Base-by-base conservation (phyloP, 2,329 filamentous ascomycete species). In the Paraphaeosphaeria minitans region DNA sequence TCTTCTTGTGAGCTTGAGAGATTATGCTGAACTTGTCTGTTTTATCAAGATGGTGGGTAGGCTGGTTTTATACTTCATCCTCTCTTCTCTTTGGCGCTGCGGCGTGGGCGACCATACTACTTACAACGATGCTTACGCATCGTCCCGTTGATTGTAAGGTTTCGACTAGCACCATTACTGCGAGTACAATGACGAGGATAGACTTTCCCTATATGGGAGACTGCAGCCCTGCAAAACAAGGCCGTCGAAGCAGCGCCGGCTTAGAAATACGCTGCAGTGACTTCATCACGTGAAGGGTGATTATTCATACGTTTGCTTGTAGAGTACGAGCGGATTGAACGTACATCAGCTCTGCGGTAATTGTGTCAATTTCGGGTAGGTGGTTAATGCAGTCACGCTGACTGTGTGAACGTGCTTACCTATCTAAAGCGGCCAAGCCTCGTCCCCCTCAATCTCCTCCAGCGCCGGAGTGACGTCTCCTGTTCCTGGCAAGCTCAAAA, bases 401-500 rank as follows among this genome's bases (percentile, higher is more conserved):
- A 46, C 21, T 31, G 29, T 8, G 29, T 12, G 37, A 21, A 45
- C 29, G 47, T 62, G 22, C 49, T 51, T 22, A 61, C 50, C 46
- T 62, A 52, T 51, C 49, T 12, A 59, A 58, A 62, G 19, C 41
- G 55, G 61, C 49, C 22, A 50, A 56, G 31, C 51, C 45, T 56
- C 51, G 22, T 59, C 60, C n/a, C 21, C 46, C 47, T 64, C 59
- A n/a, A 51, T 53, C 41, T 59, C 64, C 47, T 50, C 53, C 45
- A 53, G 22, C 14, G 43, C 24, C 12, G 51, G 50, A 35, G 39
- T 37, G 13, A 56, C 29, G 10, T 57, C 49, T 16, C 53, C 48
- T 42, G 58, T 55, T 4, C 37, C 37, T 4, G 55, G 42, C 35
- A 52, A 53, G 16, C 63, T 62, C 5, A 67, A 48, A 46, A 69